A percentile compares a stretch with the other conserved stretches of the same genome.
phyloP scores from a whole-genome alignment of 202 grass and related monocot species.

The Brachypodium distachyon region DNA sequence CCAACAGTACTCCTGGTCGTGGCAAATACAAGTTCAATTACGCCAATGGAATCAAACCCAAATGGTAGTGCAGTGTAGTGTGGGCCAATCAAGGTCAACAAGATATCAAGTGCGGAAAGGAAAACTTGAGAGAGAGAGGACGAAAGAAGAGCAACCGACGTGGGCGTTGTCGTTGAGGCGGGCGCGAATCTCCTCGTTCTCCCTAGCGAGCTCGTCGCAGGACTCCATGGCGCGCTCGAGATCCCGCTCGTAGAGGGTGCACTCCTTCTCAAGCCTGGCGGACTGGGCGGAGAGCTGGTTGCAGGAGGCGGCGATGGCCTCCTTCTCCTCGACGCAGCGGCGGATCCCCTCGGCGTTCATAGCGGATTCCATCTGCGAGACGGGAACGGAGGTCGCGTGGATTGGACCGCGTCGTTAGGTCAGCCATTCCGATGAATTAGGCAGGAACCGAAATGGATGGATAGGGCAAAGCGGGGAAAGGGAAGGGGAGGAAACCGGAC shows the following conservation, averaged over 20 bases:
- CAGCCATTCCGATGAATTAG: not conserved
- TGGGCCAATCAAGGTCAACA: not conserved
- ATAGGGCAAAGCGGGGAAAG: not conserved
- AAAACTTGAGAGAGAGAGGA: not conserved
- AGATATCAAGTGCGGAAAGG: not conserved
- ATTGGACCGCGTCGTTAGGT: not conserved
- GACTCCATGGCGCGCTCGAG: conserved; percentile 79
- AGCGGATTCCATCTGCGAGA: conserved; percentile 46
- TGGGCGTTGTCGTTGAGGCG: conserved; percentile 17
- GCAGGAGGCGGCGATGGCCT: conserved; percentile 26
- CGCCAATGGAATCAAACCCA: no score
- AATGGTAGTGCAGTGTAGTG: no score
- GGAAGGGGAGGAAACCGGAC: not conserved
- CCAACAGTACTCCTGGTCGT: no score
- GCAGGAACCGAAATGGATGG: conserved; percentile 9
- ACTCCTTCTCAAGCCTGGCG: conserved; percentile 57
- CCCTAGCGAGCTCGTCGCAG: conserved; percentile 66
- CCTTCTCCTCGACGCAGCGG: conserved; percentile 84
- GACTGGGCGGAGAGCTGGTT: conserved; percentile 32
- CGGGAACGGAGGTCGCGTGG: no score
- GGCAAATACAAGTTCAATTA: not conserved
- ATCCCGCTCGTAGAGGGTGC: conserved; percentile 76
- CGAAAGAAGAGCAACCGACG: not conserved
- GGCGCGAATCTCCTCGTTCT: conserved; percentile 60
- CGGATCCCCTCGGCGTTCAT: conserved; percentile 73